Evolutionary conservation across 2,329 filamentous ascomycete genomes (phyloP), one percentile per base, ranked within the genome.

Genomic region (Colletotrichum tabaci): DNA sequence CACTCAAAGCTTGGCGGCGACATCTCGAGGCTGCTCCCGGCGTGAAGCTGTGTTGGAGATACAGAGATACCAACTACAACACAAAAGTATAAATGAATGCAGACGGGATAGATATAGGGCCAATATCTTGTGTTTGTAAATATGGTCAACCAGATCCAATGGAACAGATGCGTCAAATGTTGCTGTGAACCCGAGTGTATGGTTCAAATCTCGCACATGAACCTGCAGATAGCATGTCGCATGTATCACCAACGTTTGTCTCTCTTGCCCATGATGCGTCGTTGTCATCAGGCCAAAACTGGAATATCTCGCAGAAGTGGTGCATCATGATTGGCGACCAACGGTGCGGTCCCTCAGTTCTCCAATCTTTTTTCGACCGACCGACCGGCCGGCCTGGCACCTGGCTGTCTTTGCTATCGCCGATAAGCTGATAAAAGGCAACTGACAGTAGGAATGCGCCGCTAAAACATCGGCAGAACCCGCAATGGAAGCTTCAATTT

Each of bases 1-100:
- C 83, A 84, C 56, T 84, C 81, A 55, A 82, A 81, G 21, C 52
- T 52, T 38, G 26, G 26, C n/a, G n/a, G n/a, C 21, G 30, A 40
- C 57, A 72, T 72, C 12, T 23, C 61, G 69, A 66, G 40, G 35
- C 12, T 30, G 18, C 18, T 73, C 42, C 21, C 23, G 44, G 26
- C 52, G 26, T 44, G 5, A 30, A 38, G 15, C 44, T 35, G 40
- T 50, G 57, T 35, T 16, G 8, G 35, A 38, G 9, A 10, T 38
- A 10, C 9, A 38, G 8, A 55, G 60, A 40, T 53, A 16, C 60
- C 38, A 46, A 13, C 15, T 0, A 38, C 35, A 21, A 21, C 40
- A 38, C 21, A 13, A 49, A 61, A 49, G 44, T 47, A 46, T 61
- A n/a, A 56, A 23, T 30, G 12, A 42, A 38, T 53, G 21, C 18